phyloP scores from a whole-genome alignment of 2,329 filamentous ascomycete species.

The Venturia pyrina region DNA sequence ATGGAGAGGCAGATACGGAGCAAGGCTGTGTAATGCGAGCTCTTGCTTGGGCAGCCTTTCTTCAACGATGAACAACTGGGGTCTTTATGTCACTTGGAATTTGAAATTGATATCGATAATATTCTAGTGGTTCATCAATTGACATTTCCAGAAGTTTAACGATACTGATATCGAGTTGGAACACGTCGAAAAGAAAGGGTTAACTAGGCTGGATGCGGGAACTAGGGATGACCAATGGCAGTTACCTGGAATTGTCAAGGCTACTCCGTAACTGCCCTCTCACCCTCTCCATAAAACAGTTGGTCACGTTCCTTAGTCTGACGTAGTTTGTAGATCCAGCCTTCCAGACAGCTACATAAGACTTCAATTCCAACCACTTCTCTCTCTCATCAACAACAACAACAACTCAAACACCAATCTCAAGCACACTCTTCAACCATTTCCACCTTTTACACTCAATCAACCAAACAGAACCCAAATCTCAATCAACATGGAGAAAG shows the following conservation, averaged over 20 bases:
- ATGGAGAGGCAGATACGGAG: not conserved
- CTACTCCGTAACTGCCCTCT: not conserved
- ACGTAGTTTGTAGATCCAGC: not conserved
- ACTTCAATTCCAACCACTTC: not conserved
- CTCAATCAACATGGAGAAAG: slow-evolving; percentile 12
- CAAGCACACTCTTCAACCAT: not conserved
- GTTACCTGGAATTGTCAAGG: not conserved
- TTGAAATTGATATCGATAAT: too few species aligned
- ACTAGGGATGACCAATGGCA: not conserved
- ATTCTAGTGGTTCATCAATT: too few species aligned
- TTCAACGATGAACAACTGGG: too few species aligned
- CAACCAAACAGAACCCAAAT: not conserved
- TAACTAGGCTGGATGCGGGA: not conserved
- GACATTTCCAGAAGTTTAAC: not conserved
- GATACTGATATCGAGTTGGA: not conserved
- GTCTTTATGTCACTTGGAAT: too few species aligned
- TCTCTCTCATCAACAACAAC: not conserved
- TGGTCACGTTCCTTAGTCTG: not conserved
- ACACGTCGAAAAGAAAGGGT: not conserved
- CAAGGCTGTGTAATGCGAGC: not conserved
- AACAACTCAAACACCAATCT: not conserved
- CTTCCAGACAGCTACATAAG: not conserved
- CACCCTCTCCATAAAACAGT: not conserved
- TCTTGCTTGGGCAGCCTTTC: too few species aligned
- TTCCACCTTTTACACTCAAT: not conserved